These are phyloP conservation scores for Bretziella fagacearum DNA, from an alignment of 2,329 filamentous ascomycete genomes.

Conservation along the genomic window DNA sequence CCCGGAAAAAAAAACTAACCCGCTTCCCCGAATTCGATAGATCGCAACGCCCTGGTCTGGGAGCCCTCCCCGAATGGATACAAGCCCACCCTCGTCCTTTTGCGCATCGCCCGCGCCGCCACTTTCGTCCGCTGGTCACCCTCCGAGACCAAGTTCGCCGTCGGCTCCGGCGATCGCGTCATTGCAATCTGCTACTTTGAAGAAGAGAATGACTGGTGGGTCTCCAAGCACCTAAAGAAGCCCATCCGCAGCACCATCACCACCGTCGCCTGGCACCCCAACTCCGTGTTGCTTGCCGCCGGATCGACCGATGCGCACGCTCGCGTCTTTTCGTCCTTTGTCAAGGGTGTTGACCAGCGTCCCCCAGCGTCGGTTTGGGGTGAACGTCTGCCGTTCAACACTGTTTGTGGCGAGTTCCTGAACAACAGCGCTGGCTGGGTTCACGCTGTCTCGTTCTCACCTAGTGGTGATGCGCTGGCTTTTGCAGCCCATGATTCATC, in stretches of 20 bases:
- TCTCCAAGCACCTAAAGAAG: constrained; percentile 98
- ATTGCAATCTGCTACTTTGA: constrained; percentile 98
- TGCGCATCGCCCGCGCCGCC: constrained; percentile 90
- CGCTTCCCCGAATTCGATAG: no score
- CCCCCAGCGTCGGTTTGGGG: constrained; percentile 86
- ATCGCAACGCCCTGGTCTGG: constrained; percentile 97
- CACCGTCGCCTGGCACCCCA: constrained; percentile 89
- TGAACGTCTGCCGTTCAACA: constrained; percentile 92
- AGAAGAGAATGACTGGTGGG: constrained; percentile 99
- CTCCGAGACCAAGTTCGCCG: constrained; percentile 91
- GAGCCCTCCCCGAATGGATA: constrained; percentile 83
- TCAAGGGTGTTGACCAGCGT: constrained; percentile 81
- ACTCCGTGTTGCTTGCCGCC: constrained; percentile 84
- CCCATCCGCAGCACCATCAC: constrained; percentile 95
- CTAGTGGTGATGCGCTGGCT: constrained; percentile 78
- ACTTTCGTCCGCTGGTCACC: constrained; percentile 97
- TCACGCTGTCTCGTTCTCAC: constrained; percentile 83
- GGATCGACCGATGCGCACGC: constrained; percentile 97
- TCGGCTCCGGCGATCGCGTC: constrained; percentile 85
- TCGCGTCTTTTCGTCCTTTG: constrained; percentile 83
- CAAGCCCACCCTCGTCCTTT: constrained; percentile 91
- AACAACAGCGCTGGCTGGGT: constrained; percentile 97
- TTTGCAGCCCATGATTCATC: constrained; percentile 93
- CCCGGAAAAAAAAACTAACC: no score
- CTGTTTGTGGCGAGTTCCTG: constrained; percentile 87